These are phyloP conservation scores for Coemansia sp. DNA, from an alignment of 192 early-diverging fungal species.

Conservation along the genomic window DNA sequence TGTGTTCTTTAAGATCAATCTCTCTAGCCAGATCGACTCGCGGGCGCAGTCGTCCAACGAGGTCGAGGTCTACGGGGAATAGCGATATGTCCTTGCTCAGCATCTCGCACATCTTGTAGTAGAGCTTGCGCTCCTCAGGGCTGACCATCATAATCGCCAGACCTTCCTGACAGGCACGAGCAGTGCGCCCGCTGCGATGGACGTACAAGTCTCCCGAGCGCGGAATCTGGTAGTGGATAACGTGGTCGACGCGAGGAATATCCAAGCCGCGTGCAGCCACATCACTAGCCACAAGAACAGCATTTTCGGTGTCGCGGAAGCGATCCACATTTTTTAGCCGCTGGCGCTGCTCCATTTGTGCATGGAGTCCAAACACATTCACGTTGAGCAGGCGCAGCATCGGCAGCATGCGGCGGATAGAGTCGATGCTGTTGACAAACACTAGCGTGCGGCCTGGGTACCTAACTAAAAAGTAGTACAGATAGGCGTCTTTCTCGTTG, in stretches of 20 bases:
- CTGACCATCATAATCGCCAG: slow-evolving; percentile 79
- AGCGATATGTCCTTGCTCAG: slow-evolving; percentile 75
- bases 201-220: slow-evolving; percentile 93
- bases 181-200: slow-evolving; percentile 93
- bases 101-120: slow-evolving; percentile 79
- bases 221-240: slow-evolving; percentile 95
- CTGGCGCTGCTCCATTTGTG: slow-evolving; percentile 96
- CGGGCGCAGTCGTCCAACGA: slow-evolving; percentile 70
- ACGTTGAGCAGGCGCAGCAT: slow-evolving; percentile 75
- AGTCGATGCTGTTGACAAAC: slow-evolving; percentile 96
- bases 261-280: slow-evolving; percentile 96
- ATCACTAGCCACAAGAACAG: slow-evolving; percentile 91
- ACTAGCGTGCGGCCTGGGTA: slow-evolving; percentile 90
- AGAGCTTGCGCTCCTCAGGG: slow-evolving; percentile 80
- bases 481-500: slow-evolving; percentile 78
- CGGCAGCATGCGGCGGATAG: slow-evolving; percentile 84
- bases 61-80: slow-evolving; percentile 80
- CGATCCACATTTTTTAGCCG: slow-evolving; percentile 91
- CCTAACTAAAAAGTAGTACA: slow-evolving; percentile 86
- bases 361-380: slow-evolving; percentile 82
- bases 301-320: slow-evolving; percentile 71
- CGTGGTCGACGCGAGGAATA: slow-evolving; percentile 88
- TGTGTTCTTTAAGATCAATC: slow-evolving; percentile 82
- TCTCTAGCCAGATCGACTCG: slow-evolving; percentile 79
- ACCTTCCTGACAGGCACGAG: slow-evolving; percentile 82